Percentiles rank a stretch among this genome's conserved stretches.
Conservation (phyloP, 2,329 filamentous ascomycete genomes). For the Aureobasidium zeae region DNA sequence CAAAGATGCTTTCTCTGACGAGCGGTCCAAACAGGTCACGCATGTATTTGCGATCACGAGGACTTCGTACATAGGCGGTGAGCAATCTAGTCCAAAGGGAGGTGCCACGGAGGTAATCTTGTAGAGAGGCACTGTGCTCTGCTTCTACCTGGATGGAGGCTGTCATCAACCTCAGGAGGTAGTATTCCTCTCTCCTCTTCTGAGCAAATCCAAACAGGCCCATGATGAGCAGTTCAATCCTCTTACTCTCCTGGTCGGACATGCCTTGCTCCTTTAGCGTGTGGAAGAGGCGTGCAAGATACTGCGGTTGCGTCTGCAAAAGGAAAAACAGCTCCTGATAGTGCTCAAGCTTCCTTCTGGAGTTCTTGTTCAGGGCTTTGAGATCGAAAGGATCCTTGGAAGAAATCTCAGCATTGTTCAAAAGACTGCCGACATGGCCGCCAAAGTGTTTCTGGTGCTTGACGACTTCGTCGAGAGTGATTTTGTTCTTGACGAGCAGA, state of each 20-base stretch:
- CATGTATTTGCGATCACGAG: conserved; percentile 84
- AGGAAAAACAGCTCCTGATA: conserved; percentile 98
- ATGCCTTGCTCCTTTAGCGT: conserved; percentile 73
- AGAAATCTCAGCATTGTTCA: conserved; percentile 80
- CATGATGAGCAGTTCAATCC: conserved; percentile 90
- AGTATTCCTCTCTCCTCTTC: conserved; percentile 94
- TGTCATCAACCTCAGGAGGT: conserved; percentile 78
- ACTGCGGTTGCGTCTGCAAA: conserved; percentile 91
- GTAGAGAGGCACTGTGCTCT: conserved; percentile 59
- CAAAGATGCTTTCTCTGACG: conserved; percentile 85
- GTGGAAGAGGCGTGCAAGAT: conserved; percentile 80
- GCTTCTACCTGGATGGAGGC: conserved; percentile 80
- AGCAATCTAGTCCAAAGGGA: conserved; percentile 91
- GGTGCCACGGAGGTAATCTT: conserved; percentile 81
- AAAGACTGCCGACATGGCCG: conserved; percentile 71
- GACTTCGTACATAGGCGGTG: conserved; percentile 78
- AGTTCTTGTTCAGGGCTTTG: conserved; percentile 95
- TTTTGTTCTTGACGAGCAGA: conserved; percentile 97
- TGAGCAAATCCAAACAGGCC: conserved; percentile 94
- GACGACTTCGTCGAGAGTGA: conserved; percentile 94
- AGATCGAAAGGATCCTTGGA: conserved; percentile 91
- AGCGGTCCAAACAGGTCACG: conserved; percentile 76
- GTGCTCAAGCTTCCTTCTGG: conserved; percentile 85
- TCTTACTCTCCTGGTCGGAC: conserved; percentile 83
- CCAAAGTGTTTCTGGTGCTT: conserved; percentile 95